Percentiles rank a stretch among this genome's conserved stretches.
These are phyloP conservation scores for Pythium guiyangense DNA, from an alignment of 352 stramenopile species.

Conservation along the genomic window DNA sequence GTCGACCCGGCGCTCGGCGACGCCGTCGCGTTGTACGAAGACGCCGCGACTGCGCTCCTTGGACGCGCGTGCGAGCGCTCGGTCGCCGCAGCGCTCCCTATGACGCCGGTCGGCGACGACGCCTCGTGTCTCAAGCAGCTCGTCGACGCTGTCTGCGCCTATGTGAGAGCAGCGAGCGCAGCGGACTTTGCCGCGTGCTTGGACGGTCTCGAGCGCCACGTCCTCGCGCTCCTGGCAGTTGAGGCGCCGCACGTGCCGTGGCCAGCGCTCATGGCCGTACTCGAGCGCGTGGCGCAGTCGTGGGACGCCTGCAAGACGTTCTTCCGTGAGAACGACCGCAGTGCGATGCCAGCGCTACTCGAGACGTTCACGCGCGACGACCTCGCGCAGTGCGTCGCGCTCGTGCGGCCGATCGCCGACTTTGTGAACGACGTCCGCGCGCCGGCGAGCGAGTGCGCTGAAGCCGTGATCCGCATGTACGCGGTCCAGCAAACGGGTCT, in stretches of 20 bases:
- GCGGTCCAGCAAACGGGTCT: constrained; percentile 10
- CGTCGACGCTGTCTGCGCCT: constrained; percentile 1
- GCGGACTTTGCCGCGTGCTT: constrained; percentile 10
- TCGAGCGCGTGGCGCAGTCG: neutral
- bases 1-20: neutral
- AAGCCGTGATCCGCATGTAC: constrained; percentile 12
- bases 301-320: constrained; percentile 9
- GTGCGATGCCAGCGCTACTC: neutral
- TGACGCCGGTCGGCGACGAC: neutral
- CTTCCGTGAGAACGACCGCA: neutral
- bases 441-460: constrained; percentile 3
- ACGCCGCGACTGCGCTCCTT: neutral
- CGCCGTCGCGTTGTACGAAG: neutral
- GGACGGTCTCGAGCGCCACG: constrained; percentile 3
- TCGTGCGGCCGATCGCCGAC: constrained; percentile 8
- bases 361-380: constrained; percentile 9
- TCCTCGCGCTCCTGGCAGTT: neutral
- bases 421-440: constrained; percentile 7
- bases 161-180: neutral
- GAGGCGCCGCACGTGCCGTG: neutral
- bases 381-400: constrained; percentile 6
- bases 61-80: constrained; percentile 4
- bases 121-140: constrained; percentile 3
- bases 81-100: too few relatives aligned
- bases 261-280: constrained; percentile 1